Evolutionary conservation across 768 basidiomycete species (phyloP).

Genomic region (Hysterangium stoloniferum): DNA sequence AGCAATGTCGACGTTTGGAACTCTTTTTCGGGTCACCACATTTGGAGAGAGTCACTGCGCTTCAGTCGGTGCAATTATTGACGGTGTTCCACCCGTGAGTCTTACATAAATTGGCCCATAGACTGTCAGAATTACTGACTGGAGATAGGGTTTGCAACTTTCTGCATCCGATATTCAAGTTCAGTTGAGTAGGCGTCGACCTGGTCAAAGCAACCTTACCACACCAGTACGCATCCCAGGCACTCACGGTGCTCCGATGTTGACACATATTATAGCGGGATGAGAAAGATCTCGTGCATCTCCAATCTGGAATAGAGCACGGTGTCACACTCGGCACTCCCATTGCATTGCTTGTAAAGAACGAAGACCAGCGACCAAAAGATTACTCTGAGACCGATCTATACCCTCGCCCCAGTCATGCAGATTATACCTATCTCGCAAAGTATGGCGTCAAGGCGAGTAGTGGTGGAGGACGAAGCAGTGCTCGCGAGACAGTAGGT

Average conservation of each 20-base stretch:
- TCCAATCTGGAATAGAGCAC: conserved; percentile 91
- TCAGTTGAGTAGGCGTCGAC: conserved; percentile 85
- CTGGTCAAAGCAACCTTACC: conserved; percentile 94
- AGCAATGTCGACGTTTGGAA: conserved; percentile 89
- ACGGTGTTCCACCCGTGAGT: conserved; percentile 91
- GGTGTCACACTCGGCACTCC: conserved; percentile 96
- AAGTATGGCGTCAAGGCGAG: conserved; percentile 98
- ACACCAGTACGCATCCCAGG: conserved; percentile 82
- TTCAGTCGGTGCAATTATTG: conserved; percentile 94
- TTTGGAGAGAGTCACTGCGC: conserved; percentile 98
- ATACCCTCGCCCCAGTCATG: conserved; percentile 95
- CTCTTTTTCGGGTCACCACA: conserved; percentile 88
- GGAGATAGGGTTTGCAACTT: conserved; percentile 68
- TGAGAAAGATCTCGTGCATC: conserved; percentile 88
- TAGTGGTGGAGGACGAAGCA: conserved; percentile 91
- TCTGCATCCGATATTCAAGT: conserved; percentile 78
- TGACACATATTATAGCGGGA: conserved; percentile 51
- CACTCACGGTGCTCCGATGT: background rate
- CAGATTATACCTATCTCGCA: conserved; percentile 95
- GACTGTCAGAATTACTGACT: background rate
- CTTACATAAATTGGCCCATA: background rate
- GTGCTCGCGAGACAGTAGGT: conserved; percentile 97
- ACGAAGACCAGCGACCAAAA: conserved; percentile 97
- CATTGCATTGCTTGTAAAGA: conserved; percentile 92
- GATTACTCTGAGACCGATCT: conserved; percentile 98